These are phyloP conservation scores for Alternaria angustiovoidea DNA, from an alignment of 2,329 filamentous ascomycete genomes.

Conservation along the genomic window DNA sequence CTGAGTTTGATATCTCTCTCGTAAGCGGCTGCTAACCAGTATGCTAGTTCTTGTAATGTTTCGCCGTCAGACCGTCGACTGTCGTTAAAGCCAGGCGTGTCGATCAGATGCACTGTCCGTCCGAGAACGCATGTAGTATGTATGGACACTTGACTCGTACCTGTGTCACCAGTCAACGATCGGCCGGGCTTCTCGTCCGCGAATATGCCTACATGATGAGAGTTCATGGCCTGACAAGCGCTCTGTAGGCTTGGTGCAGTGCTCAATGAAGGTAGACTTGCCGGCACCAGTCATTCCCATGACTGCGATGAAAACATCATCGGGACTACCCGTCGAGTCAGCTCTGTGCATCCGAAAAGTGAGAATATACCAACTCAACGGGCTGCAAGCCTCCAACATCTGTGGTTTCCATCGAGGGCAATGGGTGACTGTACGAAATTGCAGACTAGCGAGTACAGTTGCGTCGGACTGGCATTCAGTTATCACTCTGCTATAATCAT, in stretches of 20 bases:
- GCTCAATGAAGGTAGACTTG: constrained; percentile 51
- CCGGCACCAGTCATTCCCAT: constrained; percentile 54
- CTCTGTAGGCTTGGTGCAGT: constrained; percentile 5
- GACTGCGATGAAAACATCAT: constrained; percentile 42
- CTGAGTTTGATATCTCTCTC: constrained; percentile 44
- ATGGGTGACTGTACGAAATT: neutral
- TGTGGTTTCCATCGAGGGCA: neutral
- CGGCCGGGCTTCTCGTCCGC: neutral
- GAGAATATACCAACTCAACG: neutral
- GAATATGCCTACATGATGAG: neutral
- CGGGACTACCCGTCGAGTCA: neutral
- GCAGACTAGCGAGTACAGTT: neutral
- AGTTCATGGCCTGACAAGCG: neutral
- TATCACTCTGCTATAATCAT: neutral
- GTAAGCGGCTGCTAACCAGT: constrained; percentile 49
- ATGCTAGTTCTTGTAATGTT: constrained; percentile 53
- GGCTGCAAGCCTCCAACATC: neutral
- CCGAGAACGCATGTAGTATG: constrained; percentile 7
- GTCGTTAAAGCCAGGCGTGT: constrained; percentile 26
- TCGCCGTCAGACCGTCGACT: constrained; percentile 51
- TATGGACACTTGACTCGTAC: constrained; percentile 6
- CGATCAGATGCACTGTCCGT: constrained; percentile 15
- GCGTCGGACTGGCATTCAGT: neutral
- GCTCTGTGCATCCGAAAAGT: neutral
- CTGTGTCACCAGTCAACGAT: neutral